A percentile compares a stretch with the other conserved stretches of the same genome.
Evolutionary conservation across 805 yeast species (phyloP).

Genomic region (Nakazawaea ambrosiae): DNA sequence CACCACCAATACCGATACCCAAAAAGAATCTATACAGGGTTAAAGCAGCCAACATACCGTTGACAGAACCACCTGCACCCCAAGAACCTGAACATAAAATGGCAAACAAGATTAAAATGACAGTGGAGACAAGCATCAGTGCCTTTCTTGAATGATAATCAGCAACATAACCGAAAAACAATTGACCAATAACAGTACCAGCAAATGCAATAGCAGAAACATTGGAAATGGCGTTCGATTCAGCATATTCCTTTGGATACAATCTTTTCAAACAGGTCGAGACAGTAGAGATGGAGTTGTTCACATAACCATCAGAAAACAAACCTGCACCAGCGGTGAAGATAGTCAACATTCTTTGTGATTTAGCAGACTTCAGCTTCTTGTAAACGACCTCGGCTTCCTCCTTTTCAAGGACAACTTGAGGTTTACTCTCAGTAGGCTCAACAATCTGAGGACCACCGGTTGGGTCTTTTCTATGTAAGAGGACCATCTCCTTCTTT

Average conservation of each 20-base stretch:
- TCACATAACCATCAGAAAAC: slow-evolving; percentile 89
- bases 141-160: slow-evolving; percentile 75
- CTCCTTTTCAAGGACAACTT: slow-evolving; percentile 9
- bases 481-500: slow-evolving; percentile 20
- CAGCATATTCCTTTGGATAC: slow-evolving; percentile 56
- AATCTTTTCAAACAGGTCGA: slow-evolving; percentile 59
- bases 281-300: slow-evolving; percentile 76
- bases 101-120: slow-evolving; percentile 69
- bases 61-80: slow-evolving; percentile 67
- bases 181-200: slow-evolving; percentile 86
- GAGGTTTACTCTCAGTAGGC: slow-evolving; percentile 12
- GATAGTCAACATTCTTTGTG: slow-evolving; percentile 48
- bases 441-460: background rate
- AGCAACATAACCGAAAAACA: slow-evolving; percentile 71
- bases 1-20: slow-evolving; percentile 92
- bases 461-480: slow-evolving; percentile 11
- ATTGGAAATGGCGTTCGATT: slow-evolving; percentile 67
- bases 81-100: slow-evolving; percentile 79
- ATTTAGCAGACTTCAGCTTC: slow-evolving; percentile 10
- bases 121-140: slow-evolving; percentile 78
- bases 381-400: slow-evolving; percentile 13
- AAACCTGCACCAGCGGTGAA: slow-evolving; percentile 87
- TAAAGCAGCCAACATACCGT: slow-evolving; percentile 77
- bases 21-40: slow-evolving; percentile 81
- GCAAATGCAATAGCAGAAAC: slow-evolving; percentile 85